Percentiles rank a stretch among this genome's conserved stretches.
Evolutionary conservation across 2,329 filamentous ascomycete species (phyloP).

Genomic region (Aspergillus pseudonomiae): DNA sequence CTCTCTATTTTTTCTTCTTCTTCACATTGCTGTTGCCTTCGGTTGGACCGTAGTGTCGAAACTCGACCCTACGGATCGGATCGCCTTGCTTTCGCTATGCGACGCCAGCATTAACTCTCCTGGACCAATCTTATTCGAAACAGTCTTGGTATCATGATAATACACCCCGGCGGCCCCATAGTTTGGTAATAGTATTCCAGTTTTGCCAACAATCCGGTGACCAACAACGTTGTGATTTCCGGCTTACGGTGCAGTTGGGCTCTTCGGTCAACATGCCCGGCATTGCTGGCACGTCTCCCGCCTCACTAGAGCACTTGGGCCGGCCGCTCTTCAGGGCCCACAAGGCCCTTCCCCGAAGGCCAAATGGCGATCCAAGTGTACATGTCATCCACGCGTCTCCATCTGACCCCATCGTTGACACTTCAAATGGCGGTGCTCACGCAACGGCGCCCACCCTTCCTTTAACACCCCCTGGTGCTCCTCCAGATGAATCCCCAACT

Average conservation of each 20-base stretch:
- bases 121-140: conserved; percentile 24
- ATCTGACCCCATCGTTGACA: conserved; percentile 27
- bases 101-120: conserved; percentile 15
- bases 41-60: background rate
- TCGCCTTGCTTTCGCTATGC: conserved; percentile 15
- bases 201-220: conserved; percentile 1
- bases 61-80: conserved; percentile 6
- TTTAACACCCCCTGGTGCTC: conserved; percentile 41
- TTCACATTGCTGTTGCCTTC: background rate
- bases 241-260: conserved; percentile 17
- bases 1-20: background rate
- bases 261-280: conserved; percentile 33
- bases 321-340: conserved; percentile 42
- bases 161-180: conserved; percentile 12
- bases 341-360: conserved; percentile 44
- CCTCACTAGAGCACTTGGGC: conserved; percentile 30
- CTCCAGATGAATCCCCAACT: conserved; percentile 26
- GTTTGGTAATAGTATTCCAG: background rate
- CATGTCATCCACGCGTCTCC: conserved; percentile 29
- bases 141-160: conserved; percentile 22
- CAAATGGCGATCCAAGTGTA: conserved; percentile 28
- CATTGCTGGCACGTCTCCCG: conserved; percentile 30
- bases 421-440: conserved; percentile 24
- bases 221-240: conserved; percentile 8
- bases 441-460: conserved; percentile 36